Base-by-base conservation (phyloP, 2,329 filamentous ascomycete genomes). In the Cercospora berteroae region DNA sequence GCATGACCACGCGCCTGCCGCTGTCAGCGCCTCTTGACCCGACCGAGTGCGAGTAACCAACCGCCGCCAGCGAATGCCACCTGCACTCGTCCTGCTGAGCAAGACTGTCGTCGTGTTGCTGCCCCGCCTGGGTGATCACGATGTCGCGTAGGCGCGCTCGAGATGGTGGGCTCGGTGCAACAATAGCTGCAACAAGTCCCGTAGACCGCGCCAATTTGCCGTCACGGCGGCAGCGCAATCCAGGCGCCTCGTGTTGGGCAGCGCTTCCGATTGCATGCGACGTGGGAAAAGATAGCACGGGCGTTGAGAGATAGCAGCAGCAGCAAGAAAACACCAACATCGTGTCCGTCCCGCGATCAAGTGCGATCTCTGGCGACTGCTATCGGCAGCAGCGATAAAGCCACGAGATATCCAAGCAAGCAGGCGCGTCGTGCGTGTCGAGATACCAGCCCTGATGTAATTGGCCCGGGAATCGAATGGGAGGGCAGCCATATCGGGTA, bases 401-500 rank as follows among this genome's bases (percentile, higher is more conserved):
- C 29, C 31, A 13, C 12, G 52, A 55, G 29, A 39, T 29, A 27
- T 63, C 29, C 33, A 27, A n/a, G n/a, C 48, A 18, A 39, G 33
- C 33, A 18, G 48, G 20, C 25, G 27, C 23, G 33, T 63, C n/a
- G 44, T 39, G 60, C 44, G 23, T 33, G 44, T 12, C 61, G 33
- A 63, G 61, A 63, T 63, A 63, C 44, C 27, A 56, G 13, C 61
- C 18, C 10, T 16, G 48, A 56, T 63, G 29, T 63, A 13, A 63
- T 63, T 63, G 61, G 61, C 50, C 20, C 48, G 33, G 5, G 1
- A 10, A 57, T 20, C 23, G 61, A 20, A 27, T 18, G 50, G 48
- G 50, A 63, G 20, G 48, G 39, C 60, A 18, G 52, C 66, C 62
- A 63, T 65, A 68, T 68, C 61, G 59, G 66, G 66, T 59, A 65